Evolutionary conservation across 345 rosid genomes (phyloP), one percentile per base, ranked within the genome.

Genomic region (Hypericum perforatum): DNA sequence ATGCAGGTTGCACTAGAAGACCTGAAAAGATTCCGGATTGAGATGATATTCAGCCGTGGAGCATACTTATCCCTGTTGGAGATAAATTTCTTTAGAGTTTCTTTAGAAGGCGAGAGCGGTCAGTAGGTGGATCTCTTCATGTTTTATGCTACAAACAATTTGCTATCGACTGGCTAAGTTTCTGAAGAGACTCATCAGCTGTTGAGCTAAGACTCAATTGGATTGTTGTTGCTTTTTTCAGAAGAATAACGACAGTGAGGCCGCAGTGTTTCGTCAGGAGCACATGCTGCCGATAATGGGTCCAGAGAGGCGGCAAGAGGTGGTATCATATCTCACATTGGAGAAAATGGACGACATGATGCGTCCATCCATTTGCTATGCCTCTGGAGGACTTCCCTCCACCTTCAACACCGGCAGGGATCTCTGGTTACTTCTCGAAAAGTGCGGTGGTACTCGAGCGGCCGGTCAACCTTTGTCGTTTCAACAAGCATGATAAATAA

Each of bases 381-480:
- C 99, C 97, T 0, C 86, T 95, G 0, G 99, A 94, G 49, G 99
- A 94, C 63, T 94, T 94, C 52, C 99, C 99, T 51, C 99, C 99
- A 8, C 76, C 97, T 3, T 56, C 84, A n/a, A 64, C 58, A 8
- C 97, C 97, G 0, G 97, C 80, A 6, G 97, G 99, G n/a, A 89
- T 94, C 86, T 73, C 99, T 0, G 99, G 97, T 50, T 86, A 89
- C 72, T 94, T 94, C 60, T 68, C 94, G 0, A 94, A 84, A 79
- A 94, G 97, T 62, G 99, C 99, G 9, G 68, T 86, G 3, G 95
- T 94, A 43, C 94, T 89, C 7, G 72, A 68, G 67, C 72, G 72
- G 53, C 42, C 62, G 54, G 72, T 68, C 41, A 68, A 68, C 39
- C 72, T 68, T 15, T 62, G 67, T 67, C 72, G 52, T 39, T 68